Evolutionary conservation across 2,329 filamentous ascomycete species (phyloP), one percentile per base, ranked within the genome.

Genomic region (Fusarium haematococcum): DNA sequence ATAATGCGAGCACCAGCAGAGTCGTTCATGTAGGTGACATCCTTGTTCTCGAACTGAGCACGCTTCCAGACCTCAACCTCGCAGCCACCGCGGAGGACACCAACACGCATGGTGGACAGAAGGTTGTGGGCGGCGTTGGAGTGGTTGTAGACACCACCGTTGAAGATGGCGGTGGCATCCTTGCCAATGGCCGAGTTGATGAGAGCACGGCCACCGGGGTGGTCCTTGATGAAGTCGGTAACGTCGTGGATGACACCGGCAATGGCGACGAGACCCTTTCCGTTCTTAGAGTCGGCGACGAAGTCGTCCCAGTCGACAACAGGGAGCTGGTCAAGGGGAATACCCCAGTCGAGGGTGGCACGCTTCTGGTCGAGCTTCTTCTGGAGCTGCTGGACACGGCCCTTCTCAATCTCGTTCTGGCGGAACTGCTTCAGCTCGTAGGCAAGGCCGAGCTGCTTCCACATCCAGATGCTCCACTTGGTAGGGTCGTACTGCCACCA

Each of bases 51-150:
- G 78, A 91, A 90, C 83, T 95, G 93, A 66, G 93, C 91, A 48
- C 94, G 92, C 90, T 97, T 97, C 94, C 94, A 97, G 84, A 97
- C 95, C 88, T 97, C 94, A 32, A 97, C 94, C 83, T 97, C 94
- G 82, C 93, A 95, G 50, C 94, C 94, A 74, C 94, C 94, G 62
- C 94, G 93, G 74, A 97, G 92, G 58, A 97, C 94, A 83, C 94
- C 94, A 16, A 97, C 92, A 77, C 94, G 90, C 94, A 97, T 97
- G 76, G 94, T 97, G 9, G 93, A 95, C 73, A 97, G 89, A 70
- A 97, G 85, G 86, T 97, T 97, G 88, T 97, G 94, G 39, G 94
- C 94, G 65, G 94, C 94, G 85, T 97, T 97, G 82, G 92, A 95
- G 88, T 97, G 94, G 83, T 93, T 90, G 87, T 97, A 97, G 71